Conservation (phyloP, 2,329 filamentous ascomycete genomes). For the Trichoderma afroharzianum region DNA sequence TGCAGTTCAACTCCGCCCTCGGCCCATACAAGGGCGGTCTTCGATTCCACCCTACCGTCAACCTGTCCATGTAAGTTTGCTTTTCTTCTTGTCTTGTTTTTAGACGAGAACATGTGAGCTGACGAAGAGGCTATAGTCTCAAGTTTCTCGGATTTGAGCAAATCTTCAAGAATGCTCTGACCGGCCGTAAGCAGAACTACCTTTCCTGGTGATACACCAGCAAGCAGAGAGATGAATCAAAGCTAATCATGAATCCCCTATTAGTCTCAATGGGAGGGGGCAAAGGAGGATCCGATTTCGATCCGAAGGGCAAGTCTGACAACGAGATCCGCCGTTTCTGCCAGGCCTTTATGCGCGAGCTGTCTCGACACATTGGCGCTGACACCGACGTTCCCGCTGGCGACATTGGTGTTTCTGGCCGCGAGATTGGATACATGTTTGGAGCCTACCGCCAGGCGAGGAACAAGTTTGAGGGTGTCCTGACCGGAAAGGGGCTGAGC, state of each 20-base stretch:
- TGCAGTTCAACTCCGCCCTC: constrained; percentile 97
- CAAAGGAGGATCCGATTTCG: constrained; percentile 97
- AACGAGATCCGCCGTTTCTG: constrained; percentile 98
- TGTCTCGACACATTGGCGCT: constrained; percentile 92
- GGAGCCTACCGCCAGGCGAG: constrained; percentile 85
- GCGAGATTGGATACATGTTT: constrained; percentile 93
- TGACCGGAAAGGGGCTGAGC: constrained; percentile 89
- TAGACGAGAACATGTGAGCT: background rate
- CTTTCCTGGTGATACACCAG: background rate
- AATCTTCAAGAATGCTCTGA: constrained; percentile 99
- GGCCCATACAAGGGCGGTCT: constrained; percentile 98
- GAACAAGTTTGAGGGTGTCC: constrained; percentile 91
- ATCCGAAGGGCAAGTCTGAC: constrained; percentile 98
- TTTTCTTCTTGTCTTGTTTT: constrained; percentile 24
- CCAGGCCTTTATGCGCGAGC: constrained; percentile 91
- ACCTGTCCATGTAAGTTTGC: constrained; percentile 56
- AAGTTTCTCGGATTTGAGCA: constrained; percentile 99
- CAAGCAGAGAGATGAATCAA: background rate
- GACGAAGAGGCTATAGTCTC: constrained; percentile 43
- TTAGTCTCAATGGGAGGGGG: constrained; percentile 78
- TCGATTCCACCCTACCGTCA: constrained; percentile 88
- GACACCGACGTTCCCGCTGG: constrained; percentile 95
- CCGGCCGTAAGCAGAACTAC: constrained; percentile 65
- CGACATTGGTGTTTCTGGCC: constrained; percentile 89
- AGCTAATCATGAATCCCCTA: background rate